A percentile compares a stretch with the other conserved stretches of the same genome.
These are phyloP conservation scores for Parascedosporium putredinis DNA, from an alignment of 2,329 filamentous ascomycete species.

Conservation along the genomic window DNA sequence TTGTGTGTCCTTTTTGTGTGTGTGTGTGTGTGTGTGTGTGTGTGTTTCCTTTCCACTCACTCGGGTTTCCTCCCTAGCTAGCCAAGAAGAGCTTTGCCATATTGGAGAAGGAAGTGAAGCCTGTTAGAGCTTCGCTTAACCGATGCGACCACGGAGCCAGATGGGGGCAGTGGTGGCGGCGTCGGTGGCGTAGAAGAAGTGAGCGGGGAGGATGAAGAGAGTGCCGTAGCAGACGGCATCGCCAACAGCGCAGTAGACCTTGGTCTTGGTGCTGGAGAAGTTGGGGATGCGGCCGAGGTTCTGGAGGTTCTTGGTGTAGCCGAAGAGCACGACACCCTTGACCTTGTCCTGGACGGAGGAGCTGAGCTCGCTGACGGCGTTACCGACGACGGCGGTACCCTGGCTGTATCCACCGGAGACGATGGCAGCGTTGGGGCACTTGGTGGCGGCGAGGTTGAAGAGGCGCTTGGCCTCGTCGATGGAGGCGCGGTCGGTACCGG, in stretches of 20 bases:
- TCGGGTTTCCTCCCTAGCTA: no score
- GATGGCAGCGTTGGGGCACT: constrained; percentile 21
- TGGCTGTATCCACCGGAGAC: constrained; percentile 22
- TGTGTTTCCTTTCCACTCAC: no score
- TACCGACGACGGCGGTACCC: constrained; percentile 32
- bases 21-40: no score
- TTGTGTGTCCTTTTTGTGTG: no score
- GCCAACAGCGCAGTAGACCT: constrained; percentile 26
- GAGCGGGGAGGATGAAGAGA: constrained; percentile 23
- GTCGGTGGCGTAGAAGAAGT: constrained; percentile 20
- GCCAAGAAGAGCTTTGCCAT: no score
- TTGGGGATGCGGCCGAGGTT: constrained; percentile 27
- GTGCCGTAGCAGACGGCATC: constrained; percentile 28
- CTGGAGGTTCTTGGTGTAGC: constrained; percentile 33
- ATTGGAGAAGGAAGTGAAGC: no score
- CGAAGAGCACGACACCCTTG: constrained; percentile 26
- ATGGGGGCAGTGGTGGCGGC: constrained; percentile 15
- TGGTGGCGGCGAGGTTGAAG: constrained; percentile 17
- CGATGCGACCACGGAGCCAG: constrained; percentile 15
- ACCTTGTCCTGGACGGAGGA: constrained; percentile 22
- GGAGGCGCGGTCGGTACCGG: constrained; percentile 16
- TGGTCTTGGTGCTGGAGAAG: constrained; percentile 22
- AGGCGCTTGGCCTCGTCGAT: constrained; percentile 19
- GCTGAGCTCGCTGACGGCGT: constrained; percentile 24
- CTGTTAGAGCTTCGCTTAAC: no score